Evolutionary conservation across 805 yeast genomes (phyloP), one percentile per base, ranked within the genome.

Genomic region (Metschnikowia matae): DNA sequence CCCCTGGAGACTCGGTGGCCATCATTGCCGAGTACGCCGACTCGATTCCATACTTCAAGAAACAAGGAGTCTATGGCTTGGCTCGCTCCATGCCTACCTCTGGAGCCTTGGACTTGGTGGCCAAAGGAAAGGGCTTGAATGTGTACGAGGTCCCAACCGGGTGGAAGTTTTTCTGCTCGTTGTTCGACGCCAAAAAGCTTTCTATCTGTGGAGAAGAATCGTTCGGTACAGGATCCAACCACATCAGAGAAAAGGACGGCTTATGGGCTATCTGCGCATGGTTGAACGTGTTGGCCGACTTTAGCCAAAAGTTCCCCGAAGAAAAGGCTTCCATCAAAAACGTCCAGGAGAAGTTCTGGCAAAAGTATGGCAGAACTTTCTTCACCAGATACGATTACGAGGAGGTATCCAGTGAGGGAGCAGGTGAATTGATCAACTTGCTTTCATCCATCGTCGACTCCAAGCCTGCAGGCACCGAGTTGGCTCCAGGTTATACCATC

Each of bases 41-140:
- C 57, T 70, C 75, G 49, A 92, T 92, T 59, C 99, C 99, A n/a
- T 94, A 91, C 72, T 92, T 94, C 75, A 75, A 79, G 58, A 81
- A 84, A 59, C 81, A 82, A 53, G 97, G 98, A 45, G 86, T 91
- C 40, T 78, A 87, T 61, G 99, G 99, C 6, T 77, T 94, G 47
- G 99, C 99, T 11, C 81, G 99, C 65, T 88, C 96, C 10, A 92
- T 92, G 97, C 99, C 99, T 52, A 92, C 99, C 11, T 85, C 95
- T 11, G 90, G 87, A 41, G 98, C 99, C 33, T 79, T 92, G 61
- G 99, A 92, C 62, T 77, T 86, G 51, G 99, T 94, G 21, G 98
- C 96, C 31, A 80, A 81, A 65, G 75, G 76, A 52, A 83, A 89
- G 69, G 85, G 85, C 32, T 71, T 92, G 57, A 71, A 84, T 46